Base-by-base conservation (phyloP, 371 early-diverging fungal genomes). In the Polyrhizophydium stewartii region DNA sequence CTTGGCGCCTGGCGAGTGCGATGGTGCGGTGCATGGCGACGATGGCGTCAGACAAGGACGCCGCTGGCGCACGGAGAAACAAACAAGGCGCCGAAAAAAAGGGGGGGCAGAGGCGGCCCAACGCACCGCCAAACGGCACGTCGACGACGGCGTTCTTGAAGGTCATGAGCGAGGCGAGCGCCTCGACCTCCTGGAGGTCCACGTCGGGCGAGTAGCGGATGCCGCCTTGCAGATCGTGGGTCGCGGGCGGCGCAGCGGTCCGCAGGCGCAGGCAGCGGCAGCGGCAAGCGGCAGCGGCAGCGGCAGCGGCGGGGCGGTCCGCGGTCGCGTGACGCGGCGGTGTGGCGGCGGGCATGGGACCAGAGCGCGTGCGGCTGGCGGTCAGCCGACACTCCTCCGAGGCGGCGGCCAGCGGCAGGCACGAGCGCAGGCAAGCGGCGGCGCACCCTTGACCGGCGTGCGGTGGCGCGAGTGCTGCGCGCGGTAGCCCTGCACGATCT, bases 91-190 rank as follows among this genome's bases (percentile, higher is more conserved):
- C 40, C 10, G 40, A 12, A 40, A 40, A 40, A 12, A 12, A 40
- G 40, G 40, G 40, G 12, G 19, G 40, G 40, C 10, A 40, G 12
- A 40, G 40, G 19, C 12, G 19, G 40, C 19, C 10, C 12, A 5
- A 6, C 53, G 35, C 9, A 41, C 76, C 83, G 33, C 87, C 86
- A 83, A 86, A 92, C 58, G 93, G 93, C 59, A 93, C 93, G 75
- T 93, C 92, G 30, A 93, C 92, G 35, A 92, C 89, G 46, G 93
- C 93, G 75, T 92, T 92, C 78, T 93, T 93, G 79, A 85, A 93
- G 27, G 93, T 92, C 93, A 93, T 93, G 57, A 89, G 73, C 17
- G 88, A 82, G 10, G 82, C 79, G 9, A 83, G 71, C 2, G 84
- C 82, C 74, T 89, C 88, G 27, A 93, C 93, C 72, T 93, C 93